Evolutionary conservation across 345 rosid genomes (phyloP), one percentile per base, ranked within the genome.

Genomic region (Jatropha curcas): DNA sequence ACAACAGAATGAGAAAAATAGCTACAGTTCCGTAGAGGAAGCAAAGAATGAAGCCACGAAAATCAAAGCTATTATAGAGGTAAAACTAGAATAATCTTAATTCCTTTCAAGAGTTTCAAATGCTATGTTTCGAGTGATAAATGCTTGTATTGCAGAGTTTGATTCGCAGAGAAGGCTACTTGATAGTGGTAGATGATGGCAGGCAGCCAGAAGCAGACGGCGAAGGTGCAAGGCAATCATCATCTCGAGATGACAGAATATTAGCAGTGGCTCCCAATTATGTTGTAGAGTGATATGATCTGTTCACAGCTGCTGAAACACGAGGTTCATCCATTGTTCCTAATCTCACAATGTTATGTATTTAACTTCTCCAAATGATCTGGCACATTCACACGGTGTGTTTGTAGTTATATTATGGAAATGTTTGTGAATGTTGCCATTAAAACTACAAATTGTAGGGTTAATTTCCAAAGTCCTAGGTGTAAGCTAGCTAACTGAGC

Each of bases 251-350:
- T 17, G 86, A 84, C 81, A 86, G 98, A 78, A 92, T 92, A 58
- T 78, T 94, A 75, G 96, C 92, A 1, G 98, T 92, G 67, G 91
- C 95, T 66, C 97, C 98, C 17, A 94, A 94, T 75, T 94, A 84
- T 71, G 89, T 88, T 35, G 81, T 86, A 10, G 98, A 94, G 46
- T 94, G 84, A 86, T 74, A 48, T 67, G 25, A 45, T 76, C 27
- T 55, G 17, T 72, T 41, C 41, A 51, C 39, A 27, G 28, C 17
- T 17, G 10, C 4, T 39, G n/a, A 70, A 39, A 33, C 68, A 48
- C 17, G 2, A 16, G 4, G 35, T 33, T 56, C 43, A 7, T 30
- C n/a, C 53, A 48, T 1, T 1, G 22, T 4, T 22, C 19, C 0
- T 33, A 31, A 62, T 48, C 13, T 28, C 20, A 16, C 28, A 12